Base-by-base conservation (phyloP, 2,329 filamentous ascomycete species). In the Cladosporium sp. region DNA sequence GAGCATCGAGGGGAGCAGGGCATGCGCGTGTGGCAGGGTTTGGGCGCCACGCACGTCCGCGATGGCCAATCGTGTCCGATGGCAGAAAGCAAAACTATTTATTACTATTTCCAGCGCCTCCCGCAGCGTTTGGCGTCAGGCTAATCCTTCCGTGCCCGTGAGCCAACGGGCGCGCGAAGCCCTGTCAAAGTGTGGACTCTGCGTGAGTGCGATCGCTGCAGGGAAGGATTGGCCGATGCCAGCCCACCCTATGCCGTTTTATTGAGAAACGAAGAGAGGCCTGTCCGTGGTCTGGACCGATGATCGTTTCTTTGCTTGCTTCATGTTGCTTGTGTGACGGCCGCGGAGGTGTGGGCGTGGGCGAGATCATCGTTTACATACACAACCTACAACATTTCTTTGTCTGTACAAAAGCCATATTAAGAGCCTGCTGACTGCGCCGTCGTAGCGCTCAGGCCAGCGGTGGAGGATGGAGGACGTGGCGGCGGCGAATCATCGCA, bases 41-140 rank as follows among this genome's bases (percentile, higher is more conserved):
- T 43, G 54, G 49, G 60, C 60, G 60, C 60, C 49, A 36, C 49
- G 60, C 60, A 63, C 60, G 60, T 54, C 49, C 60, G 16, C 48
- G 5, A 25, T 23, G n/a, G 8, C 60, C 60, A 63, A 62, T 62
- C 32, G 51, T 13, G 26, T 14, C 51, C 28, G 26, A 10, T 54
- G 51, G 51, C 51, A 54, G 23, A 62, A 62, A n/a, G 23, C 59
- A 62, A 60, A 54, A 21, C 54, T 57, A 51, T 51, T 51, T 51
- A 25, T 28, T 51, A 28, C 46, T 61, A 62, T 63, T 63, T 54
- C 48, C 23, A 63, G 60, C 34, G 32, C 30, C 34, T 63, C 60
- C 34, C 60, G 60, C 60, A 63, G 60, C 32, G 25, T 63, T 54
- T 56, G 49, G 60, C 49, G 60, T 46, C 60, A 63, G 60, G 49